Evolutionary conservation across 495 filamentous ascomycete species (phyloP), one percentile per base, ranked within the genome.

Genomic region (Hypoxylon rickii): DNA sequence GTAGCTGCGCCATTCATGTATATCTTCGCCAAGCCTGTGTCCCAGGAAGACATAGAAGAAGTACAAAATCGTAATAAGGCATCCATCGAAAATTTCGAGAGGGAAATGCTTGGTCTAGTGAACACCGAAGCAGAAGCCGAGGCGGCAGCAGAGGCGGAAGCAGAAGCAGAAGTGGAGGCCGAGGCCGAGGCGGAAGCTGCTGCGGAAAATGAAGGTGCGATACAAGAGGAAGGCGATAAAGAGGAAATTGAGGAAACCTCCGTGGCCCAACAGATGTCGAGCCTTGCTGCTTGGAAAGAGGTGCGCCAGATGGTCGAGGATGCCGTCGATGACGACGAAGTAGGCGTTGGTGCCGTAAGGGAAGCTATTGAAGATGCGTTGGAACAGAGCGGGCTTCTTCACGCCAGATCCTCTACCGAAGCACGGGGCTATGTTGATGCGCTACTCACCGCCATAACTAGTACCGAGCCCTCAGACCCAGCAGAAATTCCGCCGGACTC

Each of bases 11-110:
- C 87, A 0, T 88, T 84, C 62, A 96, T 97, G 90, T 89, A 91
- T 63, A 82, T 96, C 19, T 92, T 96, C 62, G 91, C 86, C 19
- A 87, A 96, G 71, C 93, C 94, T 7, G 85, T 97, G 13, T 81
- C 83, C 0, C 79, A 87, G 11, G 79, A 83, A 6, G 76, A 89
- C 40, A 88, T 95, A 31, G 73, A 88, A 11, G 70, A 76, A 7
- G 89, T 96, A 34, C 95, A 98, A 71, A 77, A 71, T 4, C 77
- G 76, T 24, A 85, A 82, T 36, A 76, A 79, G 36, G 79, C 71
- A 8, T 75, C 79, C 39, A 79, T 92, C 11, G 81, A 87, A 32
- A 83, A 81, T 19, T 90, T 89, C 51, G 86, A 93, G 70, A 74
- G 75, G 18, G 72, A 79, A 0, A 75, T 95, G 5, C 69, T 84